Evolutionary conservation across 208 protist species (phyloP).

Genomic region (Acanthamoeba sp.): DNA sequence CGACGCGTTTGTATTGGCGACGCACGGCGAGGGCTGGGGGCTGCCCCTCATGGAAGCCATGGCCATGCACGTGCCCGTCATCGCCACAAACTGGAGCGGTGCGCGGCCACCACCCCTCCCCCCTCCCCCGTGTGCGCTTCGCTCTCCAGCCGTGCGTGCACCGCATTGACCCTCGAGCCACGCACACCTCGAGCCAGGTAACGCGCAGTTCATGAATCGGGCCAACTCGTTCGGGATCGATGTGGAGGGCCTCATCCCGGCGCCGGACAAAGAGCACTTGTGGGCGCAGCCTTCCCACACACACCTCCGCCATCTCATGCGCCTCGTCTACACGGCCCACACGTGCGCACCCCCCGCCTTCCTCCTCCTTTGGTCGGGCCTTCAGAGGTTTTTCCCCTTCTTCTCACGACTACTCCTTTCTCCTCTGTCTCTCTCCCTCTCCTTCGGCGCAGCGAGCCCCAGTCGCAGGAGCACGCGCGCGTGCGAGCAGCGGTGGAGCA

Average conservation of each 20-base stretch:
- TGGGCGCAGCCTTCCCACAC: conserved; percentile 37
- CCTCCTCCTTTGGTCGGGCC: background rate
- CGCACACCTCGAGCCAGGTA: conserved; percentile 4
- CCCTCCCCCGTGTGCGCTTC: no score
- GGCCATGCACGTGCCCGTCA: conserved; percentile 84
- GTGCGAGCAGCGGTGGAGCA: background rate
- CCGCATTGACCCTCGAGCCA: background rate
- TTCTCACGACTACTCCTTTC: no score
- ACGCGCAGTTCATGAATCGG: conserved; percentile 84
- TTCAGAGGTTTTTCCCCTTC: no score
- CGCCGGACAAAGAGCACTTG: background rate
- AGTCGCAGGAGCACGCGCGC: background rate
- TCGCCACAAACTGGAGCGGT: conserved; percentile 85
- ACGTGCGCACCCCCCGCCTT: background rate
- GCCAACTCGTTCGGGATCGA: conserved; percentile 73
- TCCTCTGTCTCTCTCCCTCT: background rate
- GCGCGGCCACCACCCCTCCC: no score
- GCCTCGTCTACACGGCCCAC: conserved; percentile 27
- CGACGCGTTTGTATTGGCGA: conserved; percentile 79
- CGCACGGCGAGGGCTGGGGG: conserved; percentile 90
- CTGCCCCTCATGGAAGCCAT: conserved; percentile 88
- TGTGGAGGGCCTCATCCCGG: conserved; percentile 62
- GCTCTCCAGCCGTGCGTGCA: no score
- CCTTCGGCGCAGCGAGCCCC: background rate
- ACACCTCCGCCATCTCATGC: conserved; percentile 28